Evolutionary conservation across 805 yeast genomes (phyloP).

Genomic region (Yarrowia sp.): DNA sequence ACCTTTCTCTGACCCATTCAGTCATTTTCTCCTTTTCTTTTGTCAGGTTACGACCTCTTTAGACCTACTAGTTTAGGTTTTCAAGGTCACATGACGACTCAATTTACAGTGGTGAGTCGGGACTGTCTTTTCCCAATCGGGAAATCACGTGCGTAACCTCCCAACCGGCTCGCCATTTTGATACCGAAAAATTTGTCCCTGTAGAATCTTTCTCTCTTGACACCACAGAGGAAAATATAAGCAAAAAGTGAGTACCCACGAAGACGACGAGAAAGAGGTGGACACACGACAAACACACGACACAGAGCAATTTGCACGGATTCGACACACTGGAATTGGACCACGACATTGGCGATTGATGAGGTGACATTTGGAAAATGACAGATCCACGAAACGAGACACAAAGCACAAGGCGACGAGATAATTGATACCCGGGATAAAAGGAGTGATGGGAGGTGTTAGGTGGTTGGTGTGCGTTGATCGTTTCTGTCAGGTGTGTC

Average conservation of each 20-base stretch:
- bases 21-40: background rate
- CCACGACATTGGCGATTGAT: no score
- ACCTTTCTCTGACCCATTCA: no score
- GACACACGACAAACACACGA: slow-evolving; percentile 2
- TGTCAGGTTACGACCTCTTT: slow-evolving; percentile 6
- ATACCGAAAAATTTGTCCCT: slow-evolving; percentile 36
- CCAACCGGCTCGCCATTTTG: slow-evolving; percentile 33
- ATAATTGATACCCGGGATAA: no score
- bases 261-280: no score
- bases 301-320: background rate
- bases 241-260: slow-evolving; percentile 34
- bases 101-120: slow-evolving; percentile 5
- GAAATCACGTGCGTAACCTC: slow-evolving; percentile 33
- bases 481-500: no score
- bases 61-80: no score
- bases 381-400: no score
- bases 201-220: slow-evolving; percentile 38
- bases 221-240: slow-evolving; percentile 39
- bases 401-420: no score
- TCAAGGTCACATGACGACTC: slow-evolving; percentile 22
- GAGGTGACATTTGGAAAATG: no score
- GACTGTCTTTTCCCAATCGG: slow-evolving; percentile 38
- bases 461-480: no score
- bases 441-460: no score
- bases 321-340: background rate